Base-by-base conservation (phyloP, 1,284 basidiomycete genomes). In the Tilletia horrida region DNA sequence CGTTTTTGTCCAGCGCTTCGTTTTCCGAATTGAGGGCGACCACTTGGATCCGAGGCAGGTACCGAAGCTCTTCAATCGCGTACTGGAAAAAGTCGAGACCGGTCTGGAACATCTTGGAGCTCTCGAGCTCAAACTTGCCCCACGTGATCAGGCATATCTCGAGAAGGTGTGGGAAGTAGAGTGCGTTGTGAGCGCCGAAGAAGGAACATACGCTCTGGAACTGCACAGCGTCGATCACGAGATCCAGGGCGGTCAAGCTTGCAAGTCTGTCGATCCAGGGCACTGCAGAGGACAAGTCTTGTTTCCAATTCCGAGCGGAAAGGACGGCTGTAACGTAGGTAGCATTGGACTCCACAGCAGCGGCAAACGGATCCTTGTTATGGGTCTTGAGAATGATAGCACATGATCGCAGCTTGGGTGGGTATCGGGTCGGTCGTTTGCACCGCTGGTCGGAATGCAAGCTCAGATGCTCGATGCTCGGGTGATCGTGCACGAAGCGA, bases 1-100 rank as follows among this genome's bases (percentile, higher is more conserved):
- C 55, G 9, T 16, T 29, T 13, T 16, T 25, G 14, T 59, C 55
- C 29, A 59, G 27, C 14, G 55, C 55, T 16, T 59, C 55, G 55
- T 59, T 29, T 3, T 21, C 29, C 55, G 55, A 59, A 16, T 59
- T 59, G 55, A 59, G 55, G 3, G 55, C 55, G 31, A 59, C n/a
- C 29, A 40, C 55, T 21, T 59, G 55, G 0, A 59, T 31, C 1
- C 55, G 55, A 14, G 55, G 55, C 27, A 59, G 27, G 16, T 18
- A 16, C 7, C 55, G 55, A 9, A 59, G 31, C 27, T 59, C 27
- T 21, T 59, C 55, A 18, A 59, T 13, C 55, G 55, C 55, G 35
- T 59, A 59, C 16, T 9, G 14, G 55, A 59, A 59, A 29, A 31
- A 59, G 55, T 35, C 27, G 14, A 59, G 3, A 1, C 31, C 55